Evolutionary conservation across 768 basidiomycete genomes (phyloP), one percentile per base, ranked within the genome.

Genomic region (Mycena crocata): DNA sequence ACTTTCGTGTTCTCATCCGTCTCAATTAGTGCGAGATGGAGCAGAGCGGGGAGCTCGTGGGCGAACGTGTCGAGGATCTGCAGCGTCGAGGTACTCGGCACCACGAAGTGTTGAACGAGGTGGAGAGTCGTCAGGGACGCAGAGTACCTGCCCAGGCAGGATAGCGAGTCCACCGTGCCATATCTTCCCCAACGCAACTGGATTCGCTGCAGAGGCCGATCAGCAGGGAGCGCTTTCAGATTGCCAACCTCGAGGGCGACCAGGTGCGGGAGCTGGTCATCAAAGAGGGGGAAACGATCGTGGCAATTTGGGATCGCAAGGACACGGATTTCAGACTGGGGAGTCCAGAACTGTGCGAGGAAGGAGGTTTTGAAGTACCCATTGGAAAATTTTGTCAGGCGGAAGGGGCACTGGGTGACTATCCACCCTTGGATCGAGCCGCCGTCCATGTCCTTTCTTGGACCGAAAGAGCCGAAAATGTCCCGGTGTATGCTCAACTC

Each of bases 201-300:
- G 48, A 68, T 56, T n/a, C 67, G 67, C 42, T 68, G 26, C 44
- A 68, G 67, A 23, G 51, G 23, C 5, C 67, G 51, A 46, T 55
- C 24, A 13, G 28, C 26, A 1, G 67, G 67, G 5, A 68, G 58
- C 14, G 15, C 15, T 3, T 8, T 12, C 34, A 59, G 32, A 23
- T 37, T 21, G 37, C 50, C 57, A 35, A 68, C 58, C 45, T 68
- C 67, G 37, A 68, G 62, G 8, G 62, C 57, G 37, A 64, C 31
- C 57, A 68, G 39, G 51, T 64, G 19, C n/a, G 67, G 67, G 21
- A 68, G 57, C 58, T 68, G 67, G 45, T 68, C 62, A 14, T 64
- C 67, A 46, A 48, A 56, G 3, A 30, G 13, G n/a, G 62, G 67
- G 35, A 68, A 64, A 1, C 17, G n/a, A 12, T 24, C 0, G 5